These are phyloP conservation scores for Epithele typhae DNA, from an alignment of 768 basidiomycete genomes.

Conservation along the genomic window DNA sequence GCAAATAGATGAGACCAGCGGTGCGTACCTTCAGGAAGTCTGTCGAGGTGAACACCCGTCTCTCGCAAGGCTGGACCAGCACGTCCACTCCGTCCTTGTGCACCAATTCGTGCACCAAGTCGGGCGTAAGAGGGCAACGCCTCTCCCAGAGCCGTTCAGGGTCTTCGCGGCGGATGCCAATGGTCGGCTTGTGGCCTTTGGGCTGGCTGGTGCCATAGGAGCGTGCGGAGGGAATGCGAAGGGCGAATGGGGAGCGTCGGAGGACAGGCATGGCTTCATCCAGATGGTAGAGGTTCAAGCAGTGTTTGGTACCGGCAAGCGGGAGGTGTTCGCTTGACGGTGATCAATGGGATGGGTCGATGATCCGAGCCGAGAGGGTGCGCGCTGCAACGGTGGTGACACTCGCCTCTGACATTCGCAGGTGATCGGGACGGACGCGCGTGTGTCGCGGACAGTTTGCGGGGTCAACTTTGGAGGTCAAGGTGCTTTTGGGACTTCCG, in stretches of 20 bases:
- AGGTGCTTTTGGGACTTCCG: no score
- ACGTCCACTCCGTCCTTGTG: slow-evolving; percentile 55
- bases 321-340: no score
- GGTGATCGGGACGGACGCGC: no score
- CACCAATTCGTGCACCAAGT: slow-evolving; percentile 60
- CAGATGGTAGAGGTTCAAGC: not conserved
- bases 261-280: slow-evolving; percentile 15
- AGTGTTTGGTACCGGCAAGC: no score
- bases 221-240: slow-evolving; percentile 2
- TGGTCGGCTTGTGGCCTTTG: slow-evolving; percentile 25
- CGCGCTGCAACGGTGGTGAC: no score
- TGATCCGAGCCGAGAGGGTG: no score
- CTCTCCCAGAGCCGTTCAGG: slow-evolving; percentile 83
- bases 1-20: not conserved
- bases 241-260: slow-evolving; percentile 13
- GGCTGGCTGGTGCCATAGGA: slow-evolving; percentile 5
- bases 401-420: no score
- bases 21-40: slow-evolving; percentile 62
- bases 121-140: slow-evolving; percentile 77
- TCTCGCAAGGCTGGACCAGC: slow-evolving; percentile 69
- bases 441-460: no score
- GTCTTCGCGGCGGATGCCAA: slow-evolving; percentile 76
- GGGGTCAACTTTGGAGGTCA: no score
- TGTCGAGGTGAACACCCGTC: slow-evolving; percentile 62
- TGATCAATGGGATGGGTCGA: no score